Evolutionary conservation across 805 yeast genomes (phyloP).

Genomic region (Hanseniaspora vineae): DNA sequence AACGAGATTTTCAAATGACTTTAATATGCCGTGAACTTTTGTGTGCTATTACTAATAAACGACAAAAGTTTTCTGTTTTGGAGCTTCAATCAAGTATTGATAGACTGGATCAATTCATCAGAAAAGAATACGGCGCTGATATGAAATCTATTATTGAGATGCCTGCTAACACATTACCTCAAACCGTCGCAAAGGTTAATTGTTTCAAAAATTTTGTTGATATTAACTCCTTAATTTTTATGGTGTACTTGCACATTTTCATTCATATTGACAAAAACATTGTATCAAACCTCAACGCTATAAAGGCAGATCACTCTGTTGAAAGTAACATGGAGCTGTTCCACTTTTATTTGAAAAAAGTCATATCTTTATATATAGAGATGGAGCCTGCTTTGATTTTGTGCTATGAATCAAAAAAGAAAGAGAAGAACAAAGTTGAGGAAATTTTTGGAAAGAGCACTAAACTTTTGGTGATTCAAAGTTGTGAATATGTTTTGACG

Average conservation of each 20-base stretch:
- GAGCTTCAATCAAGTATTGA: slow-evolving; percentile 25
- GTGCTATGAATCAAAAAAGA: slow-evolving; percentile 2
- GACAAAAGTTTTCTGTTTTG: slow-evolving; percentile 25
- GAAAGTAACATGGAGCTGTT: slow-evolving; percentile 14
- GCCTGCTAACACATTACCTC: slow-evolving; percentile 9
- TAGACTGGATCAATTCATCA: slow-evolving; percentile 26
- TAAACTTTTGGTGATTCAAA: slow-evolving; percentile 8
- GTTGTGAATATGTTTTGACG: slow-evolving; percentile 9
- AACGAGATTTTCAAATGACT: slow-evolving; percentile 22
- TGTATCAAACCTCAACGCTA: slow-evolving; percentile 4
- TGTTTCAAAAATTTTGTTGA: slow-evolving; percentile 19
- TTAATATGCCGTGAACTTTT: slow-evolving; percentile 24
- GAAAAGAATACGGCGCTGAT: slow-evolving; percentile 21
- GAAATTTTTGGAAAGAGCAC: slow-evolving; percentile 9
- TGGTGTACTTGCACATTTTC: slow-evolving; percentile 15
- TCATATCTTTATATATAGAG: slow-evolving; percentile 10
- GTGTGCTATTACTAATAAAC: slow-evolving; percentile 28
- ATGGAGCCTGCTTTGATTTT: slow-evolving; percentile 10
- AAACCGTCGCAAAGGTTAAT: slow-evolving; percentile 14
- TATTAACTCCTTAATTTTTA: slow-evolving; percentile 14
- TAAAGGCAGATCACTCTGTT: slow-evolving; percentile 9
- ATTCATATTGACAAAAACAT: slow-evolving; percentile 9
- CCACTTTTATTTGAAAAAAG: slow-evolving; percentile 13
- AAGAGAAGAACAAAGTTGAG: slow-evolving; percentile 4
- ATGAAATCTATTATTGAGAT: slow-evolving; percentile 17